Evolutionary conservation across 176 grass and related monocot genomes (phyloP).

Genomic region (Carex littledalei): DNA sequence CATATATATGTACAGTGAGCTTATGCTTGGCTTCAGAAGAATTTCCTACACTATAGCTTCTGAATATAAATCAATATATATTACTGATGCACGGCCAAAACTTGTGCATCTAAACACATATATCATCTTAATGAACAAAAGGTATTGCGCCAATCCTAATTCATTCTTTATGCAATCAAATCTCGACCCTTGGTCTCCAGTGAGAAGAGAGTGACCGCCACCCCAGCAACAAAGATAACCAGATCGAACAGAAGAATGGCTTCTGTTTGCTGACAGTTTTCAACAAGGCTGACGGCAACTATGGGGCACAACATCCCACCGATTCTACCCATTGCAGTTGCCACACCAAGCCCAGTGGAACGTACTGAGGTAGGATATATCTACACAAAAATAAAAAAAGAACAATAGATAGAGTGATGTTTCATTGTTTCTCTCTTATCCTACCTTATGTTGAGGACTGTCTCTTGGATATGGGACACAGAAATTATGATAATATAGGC

Average conservation of each 20-base stretch:
- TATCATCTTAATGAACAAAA: not conserved
- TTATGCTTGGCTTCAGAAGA: not conserved
- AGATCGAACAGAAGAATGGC: constrained; percentile 56
- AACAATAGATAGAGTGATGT: not conserved
- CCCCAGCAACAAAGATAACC: constrained; percentile 42
- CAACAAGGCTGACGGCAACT: constrained; percentile 43
- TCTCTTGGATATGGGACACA: too few species aligned
- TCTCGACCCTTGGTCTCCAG: constrained; percentile 59
- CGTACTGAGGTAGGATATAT: constrained; percentile 63
- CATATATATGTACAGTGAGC: not conserved
- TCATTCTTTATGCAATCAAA: not conserved
- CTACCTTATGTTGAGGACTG: not conserved
- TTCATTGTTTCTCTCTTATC: not conserved
- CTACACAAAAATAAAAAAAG: constrained; percentile 9
- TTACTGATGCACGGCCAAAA: not conserved
- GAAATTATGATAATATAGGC: not conserved
- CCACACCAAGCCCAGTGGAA: constrained; percentile 56
- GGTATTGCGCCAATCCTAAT: not conserved
- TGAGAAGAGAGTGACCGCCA: constrained; percentile 51
- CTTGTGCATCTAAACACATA: not conserved
- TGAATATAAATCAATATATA: not conserved
- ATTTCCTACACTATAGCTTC: not conserved
- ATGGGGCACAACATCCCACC: constrained; percentile 69
- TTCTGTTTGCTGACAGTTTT: constrained; percentile 59
- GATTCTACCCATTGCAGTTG: constrained; percentile 50